A percentile compares a stretch with the other conserved stretches of the same genome.
These are phyloP conservation scores for Strombidium stylifer DNA, from an alignment of 73 alveolate genomes.

Conservation along the genomic window DNA sequence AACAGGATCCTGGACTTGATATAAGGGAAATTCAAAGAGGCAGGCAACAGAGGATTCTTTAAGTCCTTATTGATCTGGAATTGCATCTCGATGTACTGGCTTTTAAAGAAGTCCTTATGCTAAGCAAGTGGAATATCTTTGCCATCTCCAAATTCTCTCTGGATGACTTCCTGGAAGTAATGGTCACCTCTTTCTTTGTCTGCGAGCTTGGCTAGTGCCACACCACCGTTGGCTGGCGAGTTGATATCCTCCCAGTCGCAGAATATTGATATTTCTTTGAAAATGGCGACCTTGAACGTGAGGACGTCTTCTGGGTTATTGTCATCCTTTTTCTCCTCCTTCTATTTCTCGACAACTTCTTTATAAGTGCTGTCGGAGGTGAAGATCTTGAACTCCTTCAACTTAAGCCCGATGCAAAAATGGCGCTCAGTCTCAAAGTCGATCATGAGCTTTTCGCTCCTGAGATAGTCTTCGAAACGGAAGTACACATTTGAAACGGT, in stretches of 20 bases:
- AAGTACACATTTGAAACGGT: slow-evolving; percentile 37
- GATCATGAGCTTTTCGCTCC: slow-evolving; percentile 22
- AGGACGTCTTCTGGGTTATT: slow-evolving; percentile 21
- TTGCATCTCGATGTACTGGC: too few species aligned
- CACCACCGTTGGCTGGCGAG: too few species aligned
- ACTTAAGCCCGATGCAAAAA: slow-evolving; percentile 35
- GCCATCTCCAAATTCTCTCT: too few species aligned
- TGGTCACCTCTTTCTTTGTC: too few species aligned
- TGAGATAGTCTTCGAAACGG: slow-evolving; percentile 50
- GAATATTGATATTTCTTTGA: too few species aligned
- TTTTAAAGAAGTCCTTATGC: too few species aligned
- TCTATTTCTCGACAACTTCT: slow-evolving; percentile 1
- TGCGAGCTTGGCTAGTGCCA: too few species aligned
- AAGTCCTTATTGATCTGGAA: slow-evolving; percentile 46
- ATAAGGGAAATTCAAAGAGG: background rate
- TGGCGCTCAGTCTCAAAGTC: slow-evolving; percentile 51
- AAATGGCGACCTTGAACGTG: background rate
- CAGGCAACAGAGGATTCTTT: slow-evolving; percentile 11
- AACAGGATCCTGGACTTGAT: slow-evolving; percentile 18
- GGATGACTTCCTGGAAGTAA: too few species aligned
- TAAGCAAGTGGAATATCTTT: too few species aligned
- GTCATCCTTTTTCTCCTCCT: slow-evolving; percentile 36
- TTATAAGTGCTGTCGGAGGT: slow-evolving; percentile 42
- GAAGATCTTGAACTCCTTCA: slow-evolving; percentile 42
- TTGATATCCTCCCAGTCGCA: too few species aligned